Evolutionary conservation across 1,139 yeast species (phyloP).

Genomic region (Debaryomyces udenii): DNA sequence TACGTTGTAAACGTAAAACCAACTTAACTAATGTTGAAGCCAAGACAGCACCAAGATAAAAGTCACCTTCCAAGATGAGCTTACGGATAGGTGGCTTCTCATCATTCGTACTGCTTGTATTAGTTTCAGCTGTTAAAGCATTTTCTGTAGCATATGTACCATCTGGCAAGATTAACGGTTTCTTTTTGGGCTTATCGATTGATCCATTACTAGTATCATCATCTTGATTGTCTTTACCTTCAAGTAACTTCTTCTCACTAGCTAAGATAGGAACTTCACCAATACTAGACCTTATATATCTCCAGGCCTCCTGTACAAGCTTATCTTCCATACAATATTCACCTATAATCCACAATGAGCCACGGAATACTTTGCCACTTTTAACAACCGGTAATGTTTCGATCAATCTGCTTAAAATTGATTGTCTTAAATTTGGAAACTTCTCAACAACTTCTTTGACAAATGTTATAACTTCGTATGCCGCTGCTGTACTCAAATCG

Average conservation of each 20-base stretch:
- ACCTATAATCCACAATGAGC: slow-evolving; percentile 95
- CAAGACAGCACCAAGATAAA: slow-evolving; percentile 85
- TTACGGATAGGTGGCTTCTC: slow-evolving; percentile 77
- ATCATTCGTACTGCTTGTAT: slow-evolving; percentile 33
- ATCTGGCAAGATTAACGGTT: slow-evolving; percentile 91
- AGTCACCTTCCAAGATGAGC: slow-evolving; percentile 83
- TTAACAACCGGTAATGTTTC: slow-evolving; percentile 66
- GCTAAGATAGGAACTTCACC: slow-evolving; percentile 93
- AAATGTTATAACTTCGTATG: slow-evolving; percentile 84
- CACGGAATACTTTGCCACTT: slow-evolving; percentile 90
- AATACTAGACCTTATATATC: slow-evolving; percentile 74
- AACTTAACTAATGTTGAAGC: slow-evolving; percentile 89
- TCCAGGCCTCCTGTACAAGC: slow-evolving; percentile 86
- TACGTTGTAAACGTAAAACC: slow-evolving; percentile 72
- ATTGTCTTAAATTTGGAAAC: slow-evolving; percentile 76
- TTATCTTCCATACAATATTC: slow-evolving; percentile 79
- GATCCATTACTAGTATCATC: slow-evolving; percentile 29
- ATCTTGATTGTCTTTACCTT: slow-evolving; percentile 36
- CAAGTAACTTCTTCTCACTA: slow-evolving; percentile 59
- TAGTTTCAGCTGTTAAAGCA: slow-evolving; percentile 63
- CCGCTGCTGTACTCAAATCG: slow-evolving; percentile 83
- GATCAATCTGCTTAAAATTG: slow-evolving; percentile 68
- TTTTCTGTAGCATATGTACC: slow-evolving; percentile 98
- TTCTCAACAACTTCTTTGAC: slow-evolving; percentile 93
- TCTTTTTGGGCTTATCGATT: slow-evolving; percentile 40